Base-by-base conservation (phyloP, 2,329 filamentous ascomycete genomes). In the Colletotrichum spaethianum region DNA sequence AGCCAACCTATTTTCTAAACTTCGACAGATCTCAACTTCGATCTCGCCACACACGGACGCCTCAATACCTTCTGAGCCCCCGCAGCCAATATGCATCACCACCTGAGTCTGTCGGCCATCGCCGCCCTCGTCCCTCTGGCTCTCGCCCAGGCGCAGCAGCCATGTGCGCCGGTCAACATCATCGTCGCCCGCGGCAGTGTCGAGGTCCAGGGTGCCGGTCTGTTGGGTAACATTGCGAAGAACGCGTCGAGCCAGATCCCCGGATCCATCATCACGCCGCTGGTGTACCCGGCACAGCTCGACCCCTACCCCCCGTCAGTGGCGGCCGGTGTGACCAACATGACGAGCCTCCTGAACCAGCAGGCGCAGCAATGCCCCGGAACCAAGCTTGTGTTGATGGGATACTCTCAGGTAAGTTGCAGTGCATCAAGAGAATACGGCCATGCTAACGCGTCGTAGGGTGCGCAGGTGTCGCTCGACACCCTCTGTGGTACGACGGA, bases 271-370 rank as follows among this genome's bases (percentile, higher is more conserved):
- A 67, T 83, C 48, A 77, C 77, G 48, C 75, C 79, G 31, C 74
- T 85, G 50, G 78, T 81, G 62, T 85, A 85, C 74, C 83, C 83
- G 31, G 83, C 83, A n/a, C 76, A 78, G 16, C 70, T 82, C 14
- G 73, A 75, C 4, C 62, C 69, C 57, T 85, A 85, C 70, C 61
- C 74, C 16, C 74, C 73, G 1, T 85, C 83, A 1, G 83, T 83
- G 68, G 67, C 52, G 33, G 76, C 77, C 4, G 83, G 83, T 36
- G 77, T 79, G 38, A 44, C 77, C 63, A 77, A 75, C 48, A 73
- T 84, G 77, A 80, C 77, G 18, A 46, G 75, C 28, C 74, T 77
- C 56, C 70, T 85, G 44, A 74, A 72, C 18, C 69, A 76, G 38
- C 84, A 85, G 67, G 73, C 76, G 67, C 66, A 76, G 44, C 75